Evolutionary conservation across 345 rosid genomes (phyloP), one percentile per base, ranked within the genome.

Genomic region (Boechera divaricarpa): DNA sequence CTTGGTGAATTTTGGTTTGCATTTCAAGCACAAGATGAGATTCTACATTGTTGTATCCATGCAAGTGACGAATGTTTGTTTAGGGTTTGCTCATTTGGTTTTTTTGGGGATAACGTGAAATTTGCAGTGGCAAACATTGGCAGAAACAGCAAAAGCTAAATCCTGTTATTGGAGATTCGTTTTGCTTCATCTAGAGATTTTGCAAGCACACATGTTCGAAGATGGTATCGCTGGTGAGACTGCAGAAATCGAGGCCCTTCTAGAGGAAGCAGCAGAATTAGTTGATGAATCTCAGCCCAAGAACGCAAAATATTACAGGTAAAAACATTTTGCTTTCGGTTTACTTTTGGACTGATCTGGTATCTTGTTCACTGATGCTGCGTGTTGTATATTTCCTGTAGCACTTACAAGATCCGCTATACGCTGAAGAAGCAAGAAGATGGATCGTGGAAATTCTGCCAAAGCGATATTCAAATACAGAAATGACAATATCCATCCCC

Each of bases 181-280:
- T 63, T 82, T 95, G 84, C 88, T 95, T 78, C 83, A 83, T 67
- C 77, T 89, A 81, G 86, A 90, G 72, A 82, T 95, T 42, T 74
- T 87, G 72, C 85, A 80, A 73, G 99, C 99, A 56, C 85, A 88
- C 48, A 79, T 85, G 70, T 73, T 86, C 36, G 77, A 83, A n/a
- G 90, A 92, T 70, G 85, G 78, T 35, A 66, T 68, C 16, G 85
- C 71, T 31, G 75, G 84, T 15, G 97, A 92, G 76, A 75, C 67
- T 79, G 98, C 98, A 60, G 97, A 92, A 83, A 87, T 92, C 5
- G 88, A 89, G 73, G 99, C 88, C 35, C 85, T 85, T 66, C 63
- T 95, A 15, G 96, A 95, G 85, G 99, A 95, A 86, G 99, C 98
- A 62, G 99, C 99, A 2, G 97, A 92, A 83, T 88, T 95, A 85